phyloP scores from a whole-genome alignment of 148 eudicot species.

The Chenopodium album region DNA sequence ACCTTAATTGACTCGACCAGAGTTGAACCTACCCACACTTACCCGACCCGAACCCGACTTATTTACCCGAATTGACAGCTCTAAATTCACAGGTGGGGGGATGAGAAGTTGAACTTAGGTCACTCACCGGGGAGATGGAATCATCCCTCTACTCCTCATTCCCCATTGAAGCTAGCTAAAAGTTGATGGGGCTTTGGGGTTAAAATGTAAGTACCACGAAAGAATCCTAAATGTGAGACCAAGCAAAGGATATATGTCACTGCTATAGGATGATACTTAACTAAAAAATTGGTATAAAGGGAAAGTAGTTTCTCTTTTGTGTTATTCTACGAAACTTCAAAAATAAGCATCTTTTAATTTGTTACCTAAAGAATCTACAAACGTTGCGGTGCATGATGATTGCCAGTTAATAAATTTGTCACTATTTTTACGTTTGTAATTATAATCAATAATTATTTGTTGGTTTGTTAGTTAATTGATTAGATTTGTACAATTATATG shows the following conservation, averaged over 20 bases:
- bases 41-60: too few species aligned
- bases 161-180: too few species aligned
- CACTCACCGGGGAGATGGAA: too few species aligned
- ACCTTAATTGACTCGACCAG: too few species aligned
- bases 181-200: not conserved
- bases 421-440: not conserved
- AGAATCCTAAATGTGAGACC: not conserved
- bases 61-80: too few species aligned
- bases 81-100: too few species aligned
- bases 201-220: not conserved
- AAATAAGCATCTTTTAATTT: not conserved
- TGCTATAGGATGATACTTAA: not conserved
- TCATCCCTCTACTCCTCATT: too few species aligned
- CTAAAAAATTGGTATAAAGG: not conserved
- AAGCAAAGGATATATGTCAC: not conserved
- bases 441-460: not conserved
- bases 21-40: too few species aligned
- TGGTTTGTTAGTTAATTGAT: too few species aligned
- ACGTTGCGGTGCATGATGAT: not conserved
- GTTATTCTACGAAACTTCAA: slow-evolving; percentile 1
- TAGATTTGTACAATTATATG: not conserved
- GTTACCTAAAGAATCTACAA: slow-evolving; percentile 2
- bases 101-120: too few species aligned
- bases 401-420: not conserved
- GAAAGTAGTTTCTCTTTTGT: not conserved